Percentiles rank a stretch among this genome's conserved stretches.
Conservation (phyloP, 169 alveolate species). For the Cyclospora cayetanensis region DNA sequence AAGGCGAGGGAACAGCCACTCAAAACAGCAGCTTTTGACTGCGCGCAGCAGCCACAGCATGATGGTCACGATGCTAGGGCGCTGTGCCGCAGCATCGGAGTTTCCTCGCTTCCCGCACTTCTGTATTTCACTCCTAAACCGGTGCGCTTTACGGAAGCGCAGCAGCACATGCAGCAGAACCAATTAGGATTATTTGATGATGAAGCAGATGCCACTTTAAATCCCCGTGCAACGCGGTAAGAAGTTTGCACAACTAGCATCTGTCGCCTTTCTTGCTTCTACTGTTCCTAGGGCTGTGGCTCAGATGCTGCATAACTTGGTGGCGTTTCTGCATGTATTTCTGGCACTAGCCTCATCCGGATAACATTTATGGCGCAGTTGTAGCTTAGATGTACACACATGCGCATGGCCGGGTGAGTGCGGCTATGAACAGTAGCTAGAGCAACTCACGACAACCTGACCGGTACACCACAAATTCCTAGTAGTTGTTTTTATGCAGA, state of each 20-base stretch:
- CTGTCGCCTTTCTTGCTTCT: too few relatives aligned
- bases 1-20: background rate
- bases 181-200: conserved; percentile 16
- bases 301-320: background rate
- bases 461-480: too few relatives aligned
- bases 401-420: too few relatives aligned
- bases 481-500: background rate
- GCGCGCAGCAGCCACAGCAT: conserved; percentile 49
- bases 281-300: conserved; percentile 20
- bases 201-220: conserved; percentile 1
- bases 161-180: conserved; percentile 31
- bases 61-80: conserved; percentile 15
- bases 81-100: conserved; percentile 51
- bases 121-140: conserved; percentile 45
- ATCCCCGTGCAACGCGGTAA: conserved; percentile 42
- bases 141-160: background rate
- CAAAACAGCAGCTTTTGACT: conserved; percentile 46
- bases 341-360: too few relatives aligned
- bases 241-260: too few relatives aligned
- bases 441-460: too few relatives aligned
- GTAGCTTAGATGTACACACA: too few relatives aligned
- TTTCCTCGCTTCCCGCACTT: conserved; percentile 41
- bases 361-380: too few relatives aligned
- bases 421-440: too few relatives aligned
- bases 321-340: background rate